These are phyloP conservation scores for Ilyonectria sp. DNA, from an alignment of 2,329 filamentous ascomycete genomes.

Conservation along the genomic window DNA sequence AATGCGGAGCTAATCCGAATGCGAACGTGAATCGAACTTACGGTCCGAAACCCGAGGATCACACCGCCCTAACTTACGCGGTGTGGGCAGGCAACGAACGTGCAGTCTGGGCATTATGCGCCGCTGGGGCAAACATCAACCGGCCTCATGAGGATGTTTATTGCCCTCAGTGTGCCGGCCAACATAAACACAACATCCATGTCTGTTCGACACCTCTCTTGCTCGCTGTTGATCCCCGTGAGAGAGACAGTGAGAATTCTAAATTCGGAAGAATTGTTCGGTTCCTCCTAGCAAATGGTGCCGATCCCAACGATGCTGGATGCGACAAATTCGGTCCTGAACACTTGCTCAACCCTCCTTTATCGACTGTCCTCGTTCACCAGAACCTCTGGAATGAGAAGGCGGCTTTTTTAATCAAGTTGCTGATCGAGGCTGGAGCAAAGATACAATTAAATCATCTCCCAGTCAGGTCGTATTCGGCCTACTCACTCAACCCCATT, in stretches of 20 bases:
- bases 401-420: neutral
- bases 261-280: neutral
- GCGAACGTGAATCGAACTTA: neutral
- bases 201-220: conserved; percentile 6
- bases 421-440: neutral
- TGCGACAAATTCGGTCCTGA: neutral
- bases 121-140: conserved; percentile 12
- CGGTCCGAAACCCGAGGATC: too few species aligned
- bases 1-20: conserved; percentile 4
- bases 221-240: neutral
- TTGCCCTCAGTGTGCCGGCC: neutral
- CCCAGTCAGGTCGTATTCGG: neutral
- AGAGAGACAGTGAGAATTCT: neutral
- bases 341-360: neutral
- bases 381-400: neutral
- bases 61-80: neutral
- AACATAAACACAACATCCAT: neutral
- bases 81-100: conserved; percentile 1
- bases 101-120: conserved; percentile 8
- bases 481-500: neutral
- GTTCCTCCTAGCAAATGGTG: conserved; percentile 12
- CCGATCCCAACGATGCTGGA: neutral
- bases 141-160: neutral
- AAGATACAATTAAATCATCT: neutral
- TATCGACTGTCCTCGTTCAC: neutral